Base-by-base conservation (phyloP, 2,329 filamentous ascomycete species). In the Phialophora expanda region DNA sequence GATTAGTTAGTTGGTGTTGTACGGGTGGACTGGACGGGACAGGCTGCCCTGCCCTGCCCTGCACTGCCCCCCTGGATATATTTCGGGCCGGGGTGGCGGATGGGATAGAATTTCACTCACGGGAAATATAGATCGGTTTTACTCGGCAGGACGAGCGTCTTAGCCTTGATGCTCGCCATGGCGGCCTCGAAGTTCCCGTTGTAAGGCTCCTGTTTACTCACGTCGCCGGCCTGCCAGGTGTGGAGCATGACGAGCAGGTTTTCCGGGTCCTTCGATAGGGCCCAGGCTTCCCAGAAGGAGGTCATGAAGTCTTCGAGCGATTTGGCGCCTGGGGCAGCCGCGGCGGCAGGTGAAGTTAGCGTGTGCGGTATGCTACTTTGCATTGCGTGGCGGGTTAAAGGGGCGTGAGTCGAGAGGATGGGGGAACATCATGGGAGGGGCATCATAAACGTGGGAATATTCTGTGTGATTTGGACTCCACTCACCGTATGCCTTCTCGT, bases 101-200 rank as follows among this genome's bases (percentile, higher is more conserved):
- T 4, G 8, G 32, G 32, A 11, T 9, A 8, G 30, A 9, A 30
- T 12, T 34, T n/a, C 7, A 17, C 84, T 78, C 74, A 87, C 81
- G 91, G 89, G 70, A 95, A 94, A 74, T 94, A 94, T 4, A 94
- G 81, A 74, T 94, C 91, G 0, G 90, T 93, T 74, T 90, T 87
- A 24, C 82, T 79, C 0, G 91, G 91, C 14, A 93, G 76, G 3
- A 94, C 88, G 50, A 94, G 77, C 0, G 86, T 87, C 72, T 87
- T 91, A 0, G 90, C 88, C 74, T 89, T 90, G 76, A 94, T 92
- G 2, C 81, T 83, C 55, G 82, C 80, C 85, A 94, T 83, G 0
- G 89, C 87, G 61, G 84, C 83, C 65, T 84, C 83, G 69, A 92
- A 89, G 68, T 90, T 78, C 1, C 86, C 87, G 65, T 88, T 84